Evolutionary conservation across 257 asterid genomes (phyloP).

Genomic region (Solanum rostratum): DNA sequence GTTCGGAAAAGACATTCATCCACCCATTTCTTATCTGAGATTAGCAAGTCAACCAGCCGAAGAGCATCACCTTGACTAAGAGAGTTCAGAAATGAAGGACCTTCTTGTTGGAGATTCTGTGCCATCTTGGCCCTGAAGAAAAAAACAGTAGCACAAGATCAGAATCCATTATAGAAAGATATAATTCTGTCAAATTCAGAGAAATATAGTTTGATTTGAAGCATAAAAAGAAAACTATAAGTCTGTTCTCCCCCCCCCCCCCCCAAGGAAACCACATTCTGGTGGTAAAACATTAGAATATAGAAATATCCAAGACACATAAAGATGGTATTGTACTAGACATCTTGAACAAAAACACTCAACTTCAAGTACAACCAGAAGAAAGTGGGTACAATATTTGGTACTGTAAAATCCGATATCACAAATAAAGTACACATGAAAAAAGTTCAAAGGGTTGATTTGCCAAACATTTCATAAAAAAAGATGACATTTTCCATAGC

Average conservation of each 20-base stretch:
- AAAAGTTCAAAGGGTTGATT: not conserved
- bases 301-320: not conserved
- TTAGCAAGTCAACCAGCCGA: constrained; percentile 51
- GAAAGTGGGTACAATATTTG: not conserved
- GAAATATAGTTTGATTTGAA: not conserved
- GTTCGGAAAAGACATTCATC: constrained; percentile 26
- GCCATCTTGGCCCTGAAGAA: constrained; percentile 44
- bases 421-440: not conserved
- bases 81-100: constrained; percentile 43
- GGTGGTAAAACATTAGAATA: not conserved
- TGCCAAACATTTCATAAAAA: not conserved
- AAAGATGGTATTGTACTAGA: not conserved
- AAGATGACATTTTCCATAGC: not conserved
- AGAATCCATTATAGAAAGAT: not conserved
- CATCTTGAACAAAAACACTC: not conserved
- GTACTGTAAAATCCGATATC: not conserved
- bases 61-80: constrained; percentile 41
- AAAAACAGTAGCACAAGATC: not conserved
- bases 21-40: constrained; percentile 74
- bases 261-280: not conserved
- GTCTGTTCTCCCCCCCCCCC: not conserved
- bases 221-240: not conserved
- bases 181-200: not conserved
- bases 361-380: not conserved
- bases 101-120: constrained; percentile 34